phyloP scores from a whole-genome alignment of 371 early-diverging fungal genomes.

The Homolaphlyctis polyrhiza region DNA sequence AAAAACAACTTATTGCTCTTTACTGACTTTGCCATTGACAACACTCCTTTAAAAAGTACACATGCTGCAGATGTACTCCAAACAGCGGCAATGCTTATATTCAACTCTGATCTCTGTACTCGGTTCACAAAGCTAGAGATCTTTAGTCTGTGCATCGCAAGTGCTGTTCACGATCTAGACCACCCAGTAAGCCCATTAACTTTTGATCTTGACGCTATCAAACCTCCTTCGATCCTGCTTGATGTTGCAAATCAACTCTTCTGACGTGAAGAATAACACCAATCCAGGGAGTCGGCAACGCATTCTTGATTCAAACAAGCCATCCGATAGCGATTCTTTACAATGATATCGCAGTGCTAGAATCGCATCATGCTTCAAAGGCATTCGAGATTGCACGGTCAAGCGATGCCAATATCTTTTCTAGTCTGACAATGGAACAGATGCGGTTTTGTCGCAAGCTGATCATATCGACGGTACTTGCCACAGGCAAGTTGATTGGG shows the following conservation, averaged over 20 bases:
- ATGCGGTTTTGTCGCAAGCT: conserved; percentile 32
- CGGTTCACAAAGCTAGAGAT: conserved; percentile 41
- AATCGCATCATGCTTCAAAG: conserved; percentile 44
- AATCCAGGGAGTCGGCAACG: conserved; percentile 44
- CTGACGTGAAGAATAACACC: too few relatives aligned
- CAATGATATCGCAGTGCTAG: conserved; percentile 50
- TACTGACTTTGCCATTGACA: neutral
- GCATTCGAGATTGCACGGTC: conserved; percentile 42
- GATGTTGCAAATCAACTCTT: neutral
- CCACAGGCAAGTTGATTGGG: conserved; percentile 47
- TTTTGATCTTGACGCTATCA: too few relatives aligned
- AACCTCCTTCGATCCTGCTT: too few relatives aligned
- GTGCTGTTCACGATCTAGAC: conserved; percentile 49
- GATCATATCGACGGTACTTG: conserved; percentile 47
- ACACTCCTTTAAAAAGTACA: conserved; percentile 13
- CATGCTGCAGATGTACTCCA: conserved; percentile 55
- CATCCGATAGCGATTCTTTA: conserved; percentile 47
- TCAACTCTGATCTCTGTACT: conserved; percentile 28
- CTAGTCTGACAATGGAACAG: conserved; percentile 29
- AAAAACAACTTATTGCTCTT: too few relatives aligned
- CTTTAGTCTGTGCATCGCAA: conserved; percentile 38
- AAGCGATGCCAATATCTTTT: conserved; percentile 36
- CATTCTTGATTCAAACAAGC: conserved; percentile 38
- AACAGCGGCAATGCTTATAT: conserved; percentile 34
- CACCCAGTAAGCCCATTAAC: conserved; percentile 40